Conservation (phyloP, 2,329 filamentous ascomycete species). For the Parafenestella ontariensis region DNA sequence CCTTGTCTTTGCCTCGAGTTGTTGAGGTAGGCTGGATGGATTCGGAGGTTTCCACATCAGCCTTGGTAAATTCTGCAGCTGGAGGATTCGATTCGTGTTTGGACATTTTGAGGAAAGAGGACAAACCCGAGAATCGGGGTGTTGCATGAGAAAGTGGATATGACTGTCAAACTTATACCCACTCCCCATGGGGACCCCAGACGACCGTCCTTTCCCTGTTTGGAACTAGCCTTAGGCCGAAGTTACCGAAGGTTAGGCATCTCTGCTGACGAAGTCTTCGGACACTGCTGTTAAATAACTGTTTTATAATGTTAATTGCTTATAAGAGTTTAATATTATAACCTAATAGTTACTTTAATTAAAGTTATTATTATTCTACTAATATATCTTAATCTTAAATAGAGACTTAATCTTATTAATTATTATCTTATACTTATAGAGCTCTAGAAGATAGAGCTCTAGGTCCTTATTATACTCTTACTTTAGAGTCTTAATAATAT, state of each 20-base stretch:
- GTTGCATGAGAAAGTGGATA: slow-evolving; percentile 14
- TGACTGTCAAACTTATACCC: slow-evolving; percentile 16
- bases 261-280: too few species aligned
- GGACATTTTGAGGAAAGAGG: slow-evolving; percentile 19
- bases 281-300: too few species aligned
- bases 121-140: neutral
- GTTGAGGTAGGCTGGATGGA: slow-evolving; percentile 26
- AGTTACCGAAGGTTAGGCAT: slow-evolving; percentile 20
- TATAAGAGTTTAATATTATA: too few species aligned
- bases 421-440: too few species aligned
- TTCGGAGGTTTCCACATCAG: slow-evolving; percentile 34
- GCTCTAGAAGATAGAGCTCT: too few species aligned
- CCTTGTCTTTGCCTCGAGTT: slow-evolving; percentile 52
- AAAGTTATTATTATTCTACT: too few species aligned
- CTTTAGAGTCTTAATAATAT: too few species aligned
- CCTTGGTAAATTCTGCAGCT: slow-evolving; percentile 26
- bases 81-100: slow-evolving; percentile 13
- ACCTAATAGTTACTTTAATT: too few species aligned
- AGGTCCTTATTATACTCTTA: too few species aligned
- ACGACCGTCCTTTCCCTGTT: slow-evolving; percentile 12
- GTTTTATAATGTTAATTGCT: too few species aligned
- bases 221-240: slow-evolving; percentile 8
- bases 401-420: too few species aligned
- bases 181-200: slow-evolving; percentile 39
- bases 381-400: too few species aligned